Evolutionary conservation across 495 filamentous ascomycete genomes (phyloP), one percentile per base, ranked within the genome.

Genomic region (Trichoderma erinaceum): DNA sequence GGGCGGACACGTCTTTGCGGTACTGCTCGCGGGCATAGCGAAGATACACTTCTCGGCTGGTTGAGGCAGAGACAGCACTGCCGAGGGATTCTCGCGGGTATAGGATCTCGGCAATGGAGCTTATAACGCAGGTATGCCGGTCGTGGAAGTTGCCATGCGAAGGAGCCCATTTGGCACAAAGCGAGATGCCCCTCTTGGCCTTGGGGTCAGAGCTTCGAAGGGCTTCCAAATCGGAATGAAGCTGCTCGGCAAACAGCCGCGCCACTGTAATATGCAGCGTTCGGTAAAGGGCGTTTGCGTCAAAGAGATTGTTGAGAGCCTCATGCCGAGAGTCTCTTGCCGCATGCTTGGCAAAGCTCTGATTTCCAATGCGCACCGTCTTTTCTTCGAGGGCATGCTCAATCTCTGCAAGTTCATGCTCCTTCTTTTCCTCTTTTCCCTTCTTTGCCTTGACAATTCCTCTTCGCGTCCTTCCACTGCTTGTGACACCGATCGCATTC

Each of bases 101-200:
- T 5, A 83, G 68, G 38, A 78, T 70, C 74, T 84, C 82, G 52
- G 82, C 81, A 41, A 84, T 83, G 27, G 77, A 76, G 63, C 78
- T 79, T 25, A 76, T 75, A 63, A 84, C 72, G 65, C 78, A 77
- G 13, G 82, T 84, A 70, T 82, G 75, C 71, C 79, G 78, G 69
- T 85, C 82, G 70, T 83, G 82, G 72, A 82, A 79, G 50, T 74
- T 74, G 46, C 73, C 75, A 11, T 76, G 70, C 5, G 73, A 75
- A 0, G 82, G 82, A 0, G 81, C 79, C 82, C 82, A 84, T 69
- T 85, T 85, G n/a, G 72, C 80, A 38, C 79, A 80, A 0, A 84
- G 74, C 0, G 80, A 80, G 72, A 85, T 77, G 21, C 69, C 69
- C 41, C 70, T 72, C 44, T 73, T 70, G 7, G 75, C 75, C 66